phyloP scores from a whole-genome alignment of 2,329 filamentous ascomycete species.

The Trichoderma simmonsii region DNA sequence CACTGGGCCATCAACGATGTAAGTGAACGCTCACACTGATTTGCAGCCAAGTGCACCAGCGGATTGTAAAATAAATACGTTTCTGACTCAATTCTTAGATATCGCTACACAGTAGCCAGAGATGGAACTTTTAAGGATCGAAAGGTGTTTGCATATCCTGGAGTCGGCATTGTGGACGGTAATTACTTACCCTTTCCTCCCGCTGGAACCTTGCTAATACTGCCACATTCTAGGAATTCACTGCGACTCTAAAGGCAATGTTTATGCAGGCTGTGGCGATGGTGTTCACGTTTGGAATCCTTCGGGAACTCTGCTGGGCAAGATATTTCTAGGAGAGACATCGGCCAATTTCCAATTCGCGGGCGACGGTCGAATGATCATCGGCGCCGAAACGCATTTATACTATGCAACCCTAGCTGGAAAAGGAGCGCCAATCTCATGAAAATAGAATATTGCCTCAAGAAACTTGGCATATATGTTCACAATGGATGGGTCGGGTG shows the following conservation, averaged over 20 bases:
- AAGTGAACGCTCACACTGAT: not conserved
- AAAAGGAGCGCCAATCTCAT: conserved; percentile 16
- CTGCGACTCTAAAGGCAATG: conserved; percentile 44
- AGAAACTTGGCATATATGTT: not conserved
- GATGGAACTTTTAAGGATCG: conserved; percentile 32
- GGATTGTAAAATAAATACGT: not conserved
- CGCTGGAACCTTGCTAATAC: conserved; percentile 36
- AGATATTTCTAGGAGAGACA: conserved; percentile 41
- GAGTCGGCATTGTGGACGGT: conserved; percentile 14
- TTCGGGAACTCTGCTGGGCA: conserved; percentile 44
- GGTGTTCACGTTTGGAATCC: conserved; percentile 49
- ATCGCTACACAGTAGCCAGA: conserved; percentile 11
- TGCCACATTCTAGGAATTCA: conserved; percentile 39
- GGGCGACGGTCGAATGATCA: conserved; percentile 40
- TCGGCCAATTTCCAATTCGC: conserved; percentile 50
- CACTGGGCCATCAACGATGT: conserved; percentile 12
- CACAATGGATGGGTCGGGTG: not conserved
- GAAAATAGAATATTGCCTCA: not conserved
- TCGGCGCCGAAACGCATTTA: conserved; percentile 24
- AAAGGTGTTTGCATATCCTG: conserved; percentile 14
- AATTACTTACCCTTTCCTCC: not conserved
- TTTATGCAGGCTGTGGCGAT: conserved; percentile 49
- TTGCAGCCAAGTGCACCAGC: not conserved
- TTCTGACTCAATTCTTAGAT: not conserved
- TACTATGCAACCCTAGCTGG: conserved; percentile 11